phyloP scores from a whole-genome alignment of 805 yeast species.

The Metschnikowia noctiluminum region DNA sequence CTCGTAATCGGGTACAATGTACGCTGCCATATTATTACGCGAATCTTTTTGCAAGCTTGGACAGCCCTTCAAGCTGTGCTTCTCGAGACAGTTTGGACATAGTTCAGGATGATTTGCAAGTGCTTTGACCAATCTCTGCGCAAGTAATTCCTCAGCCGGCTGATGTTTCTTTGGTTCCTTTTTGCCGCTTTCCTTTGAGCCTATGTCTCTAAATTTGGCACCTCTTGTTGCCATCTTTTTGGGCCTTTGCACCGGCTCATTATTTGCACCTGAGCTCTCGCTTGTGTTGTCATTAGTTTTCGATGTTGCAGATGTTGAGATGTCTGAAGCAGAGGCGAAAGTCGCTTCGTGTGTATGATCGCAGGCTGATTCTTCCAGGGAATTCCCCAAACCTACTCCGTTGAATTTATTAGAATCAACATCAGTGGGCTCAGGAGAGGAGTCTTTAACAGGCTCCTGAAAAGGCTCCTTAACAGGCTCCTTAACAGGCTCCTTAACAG shows the following conservation, averaged over 20 bases:
- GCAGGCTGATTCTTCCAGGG: too few species aligned
- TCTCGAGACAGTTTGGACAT: not conserved
- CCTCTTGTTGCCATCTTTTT: not conserved
- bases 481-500: too few species aligned
- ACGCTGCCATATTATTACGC: slow-evolving; percentile 1
- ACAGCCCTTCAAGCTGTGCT: not conserved
- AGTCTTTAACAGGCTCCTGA: too few species aligned
- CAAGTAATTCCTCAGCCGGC: not conserved
- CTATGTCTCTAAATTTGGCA: not conserved
- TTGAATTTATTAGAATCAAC: too few species aligned
- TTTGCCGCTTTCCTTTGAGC: not conserved
- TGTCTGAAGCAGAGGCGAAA: not conserved
- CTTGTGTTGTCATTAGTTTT: too few species aligned
- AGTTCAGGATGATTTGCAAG: not conserved
- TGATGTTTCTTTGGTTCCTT: not conserved
- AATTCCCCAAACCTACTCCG: too few species aligned
- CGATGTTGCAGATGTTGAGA: not conserved
- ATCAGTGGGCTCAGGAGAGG: too few species aligned
- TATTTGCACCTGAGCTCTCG: too few species aligned
- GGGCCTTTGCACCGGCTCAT: not conserved
- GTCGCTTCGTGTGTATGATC: too few species aligned
- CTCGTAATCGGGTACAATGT: not conserved
- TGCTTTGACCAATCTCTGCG: not conserved
- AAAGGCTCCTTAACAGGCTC: too few species aligned
- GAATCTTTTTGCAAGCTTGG: not conserved